Conservation (phyloP, 1,284 basidiomycete genomes). For the Pisolithus thermaeus region DNA sequence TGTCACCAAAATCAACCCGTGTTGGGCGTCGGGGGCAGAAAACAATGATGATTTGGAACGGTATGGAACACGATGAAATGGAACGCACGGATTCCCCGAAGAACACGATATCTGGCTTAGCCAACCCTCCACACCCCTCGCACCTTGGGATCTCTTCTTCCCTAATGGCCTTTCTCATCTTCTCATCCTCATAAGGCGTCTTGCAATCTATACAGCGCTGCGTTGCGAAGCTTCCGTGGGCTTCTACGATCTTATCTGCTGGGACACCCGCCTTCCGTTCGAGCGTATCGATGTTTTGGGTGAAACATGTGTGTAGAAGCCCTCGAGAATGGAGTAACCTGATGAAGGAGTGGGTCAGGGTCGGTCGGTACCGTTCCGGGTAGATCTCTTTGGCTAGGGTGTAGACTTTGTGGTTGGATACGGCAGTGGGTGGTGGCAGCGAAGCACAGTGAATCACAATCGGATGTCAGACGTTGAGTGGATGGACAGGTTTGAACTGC, state of each 20-base stretch:
- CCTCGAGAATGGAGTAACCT: slow-evolving; percentile 62
- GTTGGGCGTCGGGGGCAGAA: slow-evolving; percentile 2
- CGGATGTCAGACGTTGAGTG: neutral
- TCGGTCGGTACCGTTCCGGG: slow-evolving; percentile 83
- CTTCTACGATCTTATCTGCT: slow-evolving; percentile 76
- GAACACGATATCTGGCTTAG: slow-evolving; percentile 95
- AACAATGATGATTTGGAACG: neutral
- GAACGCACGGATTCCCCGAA: slow-evolving; percentile 75
- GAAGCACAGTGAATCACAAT: no score
- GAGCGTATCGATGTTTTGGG: slow-evolving; percentile 91
- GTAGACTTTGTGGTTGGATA: slow-evolving; percentile 50
- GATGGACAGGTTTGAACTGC: slow-evolving; percentile 18
- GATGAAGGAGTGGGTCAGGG: slow-evolving; percentile 88
- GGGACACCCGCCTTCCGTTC: slow-evolving; percentile 84
- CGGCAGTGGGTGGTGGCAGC: no score
- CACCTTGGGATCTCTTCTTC: slow-evolving; percentile 56
- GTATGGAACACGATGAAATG: neutral
- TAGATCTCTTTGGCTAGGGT: slow-evolving; percentile 88
- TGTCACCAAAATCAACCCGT: neutral
- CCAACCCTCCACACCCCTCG: slow-evolving; percentile 59
- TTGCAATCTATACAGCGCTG: slow-evolving; percentile 77
- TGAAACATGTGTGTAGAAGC: slow-evolving; percentile 73
- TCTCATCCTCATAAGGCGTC: slow-evolving; percentile 53
- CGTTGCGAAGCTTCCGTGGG: slow-evolving; percentile 87
- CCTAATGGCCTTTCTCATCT: slow-evolving; percentile 59